Evolutionary conservation across 192 early-diverging fungal species (phyloP).

Genomic region (Rhizophagus sp.): DNA sequence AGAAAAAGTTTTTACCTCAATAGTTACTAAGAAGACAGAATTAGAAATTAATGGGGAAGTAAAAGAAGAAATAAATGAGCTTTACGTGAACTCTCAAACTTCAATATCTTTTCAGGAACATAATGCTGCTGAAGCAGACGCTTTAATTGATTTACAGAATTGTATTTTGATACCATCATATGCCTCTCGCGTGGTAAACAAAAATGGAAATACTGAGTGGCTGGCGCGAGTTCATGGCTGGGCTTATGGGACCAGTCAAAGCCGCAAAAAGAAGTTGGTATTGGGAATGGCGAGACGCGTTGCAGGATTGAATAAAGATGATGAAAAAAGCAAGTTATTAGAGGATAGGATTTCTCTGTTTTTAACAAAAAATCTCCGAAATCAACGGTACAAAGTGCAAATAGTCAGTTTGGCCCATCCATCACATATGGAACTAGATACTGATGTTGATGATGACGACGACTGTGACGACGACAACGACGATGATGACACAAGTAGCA

Average conservation of each 20-base stretch:
- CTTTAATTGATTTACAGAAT: background rate
- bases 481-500: background rate
- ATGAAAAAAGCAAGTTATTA: constrained; percentile 36
- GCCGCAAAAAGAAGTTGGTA: constrained; percentile 33
- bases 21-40: background rate
- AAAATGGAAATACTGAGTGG: background rate
- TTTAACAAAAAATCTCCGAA: constrained; percentile 50
- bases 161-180: constrained; percentile 28
- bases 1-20: background rate
- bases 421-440: constrained; percentile 37
- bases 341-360: constrained; percentile 51
- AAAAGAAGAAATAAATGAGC: background rate
- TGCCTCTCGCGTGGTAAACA: constrained; percentile 14
- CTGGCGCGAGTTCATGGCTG: constrained; percentile 37
- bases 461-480: background rate
- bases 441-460: constrained; percentile 29
- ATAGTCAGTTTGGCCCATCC: constrained; percentile 47
- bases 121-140: background rate
- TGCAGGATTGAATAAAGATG: constrained; percentile 42
- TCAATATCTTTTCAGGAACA: background rate
- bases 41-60: background rate
- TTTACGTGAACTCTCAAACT: background rate
- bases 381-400: constrained; percentile 48
- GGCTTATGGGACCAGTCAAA: constrained; percentile 43
- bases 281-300: constrained; percentile 37